Evolutionary conservation across 352 stramenopile species (phyloP).

Genomic region (Globisporangium solare): DNA sequence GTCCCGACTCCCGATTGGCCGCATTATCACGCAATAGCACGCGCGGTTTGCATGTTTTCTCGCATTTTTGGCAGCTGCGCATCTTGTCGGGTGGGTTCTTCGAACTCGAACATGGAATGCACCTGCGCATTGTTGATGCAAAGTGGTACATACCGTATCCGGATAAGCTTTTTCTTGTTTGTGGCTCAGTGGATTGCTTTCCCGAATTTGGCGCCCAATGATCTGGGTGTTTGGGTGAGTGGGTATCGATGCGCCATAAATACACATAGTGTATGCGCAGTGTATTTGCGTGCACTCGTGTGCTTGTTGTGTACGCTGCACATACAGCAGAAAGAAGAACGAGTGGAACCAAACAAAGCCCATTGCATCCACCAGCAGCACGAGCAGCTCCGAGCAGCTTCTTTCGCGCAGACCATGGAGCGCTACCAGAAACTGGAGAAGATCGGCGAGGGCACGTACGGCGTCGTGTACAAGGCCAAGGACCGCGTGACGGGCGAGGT

Average conservation of each 20-base stretch:
- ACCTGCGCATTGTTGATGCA: too few relatives aligned
- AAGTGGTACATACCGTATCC: too few relatives aligned
- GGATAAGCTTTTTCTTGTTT: too few relatives aligned
- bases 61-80: too few relatives aligned
- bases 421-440: slow-evolving; percentile 96
- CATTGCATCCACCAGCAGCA: neutral
- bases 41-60: too few relatives aligned
- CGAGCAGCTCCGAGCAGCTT: neutral
- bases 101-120: too few relatives aligned
- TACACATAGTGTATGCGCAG: slow-evolving; percentile 4
- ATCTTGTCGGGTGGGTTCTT: too few relatives aligned
- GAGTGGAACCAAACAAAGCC: slow-evolving; percentile 13
- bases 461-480: slow-evolving; percentile 99
- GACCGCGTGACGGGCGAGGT: slow-evolving; percentile 95
- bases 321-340: slow-evolving; percentile 10
- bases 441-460: slow-evolving; percentile 98
- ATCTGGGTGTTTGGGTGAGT: neutral
- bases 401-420: slow-evolving; percentile 47
- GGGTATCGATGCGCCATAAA: neutral
- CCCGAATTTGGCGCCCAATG: too few relatives aligned
- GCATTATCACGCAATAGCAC: neutral
- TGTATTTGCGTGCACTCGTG: too few relatives aligned
- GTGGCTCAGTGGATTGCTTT: neutral
- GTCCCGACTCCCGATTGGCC: slow-evolving; percentile 26
- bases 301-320: neutral